Base-by-base conservation (phyloP, 805 yeast species). In the Cyberlindnera xylosilytica region DNA sequence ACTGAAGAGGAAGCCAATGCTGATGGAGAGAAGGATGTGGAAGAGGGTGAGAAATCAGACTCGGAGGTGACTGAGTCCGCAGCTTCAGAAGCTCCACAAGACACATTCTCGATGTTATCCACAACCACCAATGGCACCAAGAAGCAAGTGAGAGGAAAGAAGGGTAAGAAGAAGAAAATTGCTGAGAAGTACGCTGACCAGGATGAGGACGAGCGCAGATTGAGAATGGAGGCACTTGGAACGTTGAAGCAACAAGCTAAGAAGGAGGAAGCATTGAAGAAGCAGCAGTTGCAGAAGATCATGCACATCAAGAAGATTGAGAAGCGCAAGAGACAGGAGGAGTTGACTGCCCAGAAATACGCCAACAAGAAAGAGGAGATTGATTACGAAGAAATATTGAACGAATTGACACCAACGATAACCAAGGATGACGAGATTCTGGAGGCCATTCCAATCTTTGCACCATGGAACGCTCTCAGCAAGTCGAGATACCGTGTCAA, bases 181-280 rank as follows among this genome's bases (percentile, higher is more conserved):
- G 83, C 83, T 31, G 72, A 76, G 46, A 91, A 90, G 57, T 91
- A 91, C 57, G 87, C 81, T 3, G 89, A 84, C 46, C 98, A 91
- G 64, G 98, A 91, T 60, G 97, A 87, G 39, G 93, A 86, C 43
- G 98, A 91, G 54, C 75, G 89, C 42, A 55, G 64, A 35, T 54
- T 83, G 43, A 73, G 95, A 50, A 79, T 91, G 85, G 79, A 83
- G 45, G 86, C 84, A 2, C 65, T 91, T 32, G 98, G 98, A 4
- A 86, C 96, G 0, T 68, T 87, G 56, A 88, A 87, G 53, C 75
- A 79, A 22, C 54, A 69, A 4, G 69, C 69, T 28, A 61, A 64
- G 39, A 55, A 67, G 45, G 63, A 65, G 35, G 58, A 61, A 26
- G 66, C 66, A 36, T 56, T 62, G 32, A 59, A 63, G 31, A 63